These are phyloP conservation scores for Apiospora sp. DNA, from an alignment of 2,329 filamentous ascomycete species.

Conservation along the genomic window DNA sequence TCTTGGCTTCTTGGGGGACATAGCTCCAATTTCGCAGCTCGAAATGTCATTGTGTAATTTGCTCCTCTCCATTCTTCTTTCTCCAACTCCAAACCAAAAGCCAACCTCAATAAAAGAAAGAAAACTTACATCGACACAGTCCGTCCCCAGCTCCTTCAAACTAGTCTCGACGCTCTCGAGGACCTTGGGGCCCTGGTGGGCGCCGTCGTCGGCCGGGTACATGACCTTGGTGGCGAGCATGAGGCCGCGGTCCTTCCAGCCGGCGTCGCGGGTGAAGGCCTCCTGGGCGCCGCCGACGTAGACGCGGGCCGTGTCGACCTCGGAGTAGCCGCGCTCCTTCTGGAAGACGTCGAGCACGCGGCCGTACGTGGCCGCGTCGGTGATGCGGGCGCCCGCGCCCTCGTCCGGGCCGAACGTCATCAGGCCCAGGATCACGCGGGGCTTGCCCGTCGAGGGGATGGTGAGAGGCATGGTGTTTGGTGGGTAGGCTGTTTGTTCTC, in stretches of 20 bases:
- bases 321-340: constrained; percentile 75
- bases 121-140: constrained; percentile 70
- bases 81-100: background rate
- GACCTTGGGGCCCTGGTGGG: constrained; percentile 71
- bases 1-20: constrained; percentile 15
- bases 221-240: constrained; percentile 78
- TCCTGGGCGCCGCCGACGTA: constrained; percentile 81
- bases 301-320: constrained; percentile 82
- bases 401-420: constrained; percentile 83
- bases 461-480: constrained; percentile 55
- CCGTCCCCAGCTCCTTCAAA: constrained; percentile 74
- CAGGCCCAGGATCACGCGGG: constrained; percentile 80
- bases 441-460: constrained; percentile 53
- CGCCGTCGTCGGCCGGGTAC: constrained; percentile 68
- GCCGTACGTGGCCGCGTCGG: constrained; percentile 70
- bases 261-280: constrained; percentile 75
- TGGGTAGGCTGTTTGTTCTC: background rate
- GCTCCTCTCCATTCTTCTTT: background rate
- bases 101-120: background rate
- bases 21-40: background rate
- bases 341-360: constrained; percentile 79
- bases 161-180: constrained; percentile 71
- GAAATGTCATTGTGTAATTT: background rate
- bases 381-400: constrained; percentile 73
- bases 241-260: constrained; percentile 81